Evolutionary conservation across 2,329 filamentous ascomycete genomes (phyloP), one percentile per base, ranked within the genome.

Genomic region (Triangularia setosa): DNA sequence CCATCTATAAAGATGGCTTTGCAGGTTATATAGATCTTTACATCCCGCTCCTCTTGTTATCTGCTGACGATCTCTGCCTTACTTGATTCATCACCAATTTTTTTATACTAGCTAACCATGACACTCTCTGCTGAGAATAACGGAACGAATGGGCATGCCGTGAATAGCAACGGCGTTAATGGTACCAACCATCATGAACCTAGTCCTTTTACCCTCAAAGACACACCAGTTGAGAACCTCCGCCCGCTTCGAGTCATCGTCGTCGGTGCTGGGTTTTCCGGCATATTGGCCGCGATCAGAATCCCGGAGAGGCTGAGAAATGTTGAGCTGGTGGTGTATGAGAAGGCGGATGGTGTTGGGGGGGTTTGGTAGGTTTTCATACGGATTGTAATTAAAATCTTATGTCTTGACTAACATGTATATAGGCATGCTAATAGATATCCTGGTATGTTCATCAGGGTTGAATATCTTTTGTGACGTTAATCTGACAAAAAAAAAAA

Each of bases 241-340:
- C 67, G 75, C n/a, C 73, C 70, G 12, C 63, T 77, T 27, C 73
- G 71, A 62, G 74, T 76, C 18, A 68, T 75, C 23, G 75, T 76
- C 30, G 68, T 76, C 18, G 75, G 75, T 1, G 74, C 75, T 30
- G 75, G 75, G 4, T 73, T 72, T 58, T 75, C 74, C 2, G 75
- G 75, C 4, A 75, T 77, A 35, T 61, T 70, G 12, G 69, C 70
- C 2, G 75, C 75, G 25, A 76, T 77, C 61, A 72, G 73, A 33
- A 76, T 77, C 44, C 75, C 75, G 0, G 74, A 77, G 60, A 69
- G 68, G 27, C 67, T 77, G 8, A 70, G 74, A 21, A 76, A 76
- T 27, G 65, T 76, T 3, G 75, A 76, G 53, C 67, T 77, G 23
- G 69, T 71, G 0, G 74, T 76, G 1, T 76, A 77, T 58, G 75